Base-by-base conservation (phyloP, 768 basidiomycete genomes). In the Brasilioporus rufonigricans region DNA sequence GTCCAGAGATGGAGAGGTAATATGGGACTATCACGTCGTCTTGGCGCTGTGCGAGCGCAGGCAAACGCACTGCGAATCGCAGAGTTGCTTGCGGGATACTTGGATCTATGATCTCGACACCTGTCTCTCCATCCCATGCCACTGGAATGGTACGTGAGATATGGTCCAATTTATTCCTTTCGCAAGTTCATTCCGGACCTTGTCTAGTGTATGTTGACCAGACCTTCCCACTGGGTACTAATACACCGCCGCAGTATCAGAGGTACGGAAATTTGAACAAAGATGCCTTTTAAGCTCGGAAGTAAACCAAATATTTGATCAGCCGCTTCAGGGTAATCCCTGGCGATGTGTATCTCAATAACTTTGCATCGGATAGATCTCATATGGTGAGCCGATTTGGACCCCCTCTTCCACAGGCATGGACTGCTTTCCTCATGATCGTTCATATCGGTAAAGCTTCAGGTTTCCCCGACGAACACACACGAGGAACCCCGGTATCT, bases 1-100 rank as follows among this genome's bases (percentile, higher is more conserved):
- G 16, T 62, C 68, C 16, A 64, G 60, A 27, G 70, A 70, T 33
- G 60, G 50, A 4, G 68, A 78, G 39, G 78, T 88, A 19, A 68
- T 89, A 39, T 89, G 87, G 87, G 87, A 90, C 65, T 89, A 90
- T 68, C 87, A 89, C 62, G 86, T 85, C 60, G 69, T 90, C 39
- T 76, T 87, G 13, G 65, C 81, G 44, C 71, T 89, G 29, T 76
- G 75, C 39, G 70, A 74, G 53, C 74, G 63, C 29, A 33, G 44
- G 13, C 49, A 44, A 32, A 12, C 13, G 31, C 26, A 40, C 38
- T 46, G 35, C 52, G 48, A 36, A 44, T 41, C 40, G 16, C 47
- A 26, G 52, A 47, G n/a, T 40, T 41, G 31, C 14, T 44, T 50
- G 52, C 59, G 38, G 48, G 65, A 48, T 39, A 65, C 69, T 44